These are phyloP conservation scores for Chytriomyces sp. DNA, from an alignment of 192 early-diverging fungal species.

Conservation along the genomic window DNA sequence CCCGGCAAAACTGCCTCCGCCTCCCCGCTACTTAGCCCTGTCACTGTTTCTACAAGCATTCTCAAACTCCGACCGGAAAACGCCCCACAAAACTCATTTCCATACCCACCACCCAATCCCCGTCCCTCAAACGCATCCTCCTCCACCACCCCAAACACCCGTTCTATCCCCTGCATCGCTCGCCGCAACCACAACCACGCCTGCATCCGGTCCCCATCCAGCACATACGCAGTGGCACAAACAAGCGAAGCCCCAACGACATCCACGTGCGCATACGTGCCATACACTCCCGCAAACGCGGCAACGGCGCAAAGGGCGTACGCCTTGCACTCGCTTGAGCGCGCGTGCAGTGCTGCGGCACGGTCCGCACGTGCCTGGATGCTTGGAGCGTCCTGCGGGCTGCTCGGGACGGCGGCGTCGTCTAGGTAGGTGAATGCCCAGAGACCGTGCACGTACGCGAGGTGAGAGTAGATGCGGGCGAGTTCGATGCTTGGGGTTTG, in stretches of 20 bases:
- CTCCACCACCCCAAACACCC: not conserved
- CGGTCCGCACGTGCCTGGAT: not conserved
- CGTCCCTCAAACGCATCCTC: slow-evolving; percentile 6
- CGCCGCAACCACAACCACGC: not conserved
- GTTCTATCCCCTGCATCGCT: not conserved
- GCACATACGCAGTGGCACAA: not conserved
- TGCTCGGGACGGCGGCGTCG: not conserved
- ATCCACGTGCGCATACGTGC: not conserved
- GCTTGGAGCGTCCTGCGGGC: not conserved
- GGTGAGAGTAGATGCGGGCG: not conserved
- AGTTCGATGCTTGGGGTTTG: not conserved
- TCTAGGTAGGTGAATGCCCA: not conserved
- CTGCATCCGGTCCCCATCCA: slow-evolving; percentile 1
- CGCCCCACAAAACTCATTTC: not conserved
- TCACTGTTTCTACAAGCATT: not conserved
- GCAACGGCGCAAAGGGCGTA: not conserved
- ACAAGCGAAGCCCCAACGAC: not conserved
- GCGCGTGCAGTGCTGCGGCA: too few species aligned
- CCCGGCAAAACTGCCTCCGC: too few species aligned
- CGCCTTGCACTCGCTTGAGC: too few species aligned
- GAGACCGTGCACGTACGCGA: not conserved
- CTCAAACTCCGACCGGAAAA: not conserved
- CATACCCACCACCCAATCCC: not conserved
- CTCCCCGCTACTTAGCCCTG: not conserved
- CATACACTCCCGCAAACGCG: not conserved